Evolutionary conservation across 306 rosid genomes (phyloP).

Genomic region (Rubus parviflorus): DNA sequence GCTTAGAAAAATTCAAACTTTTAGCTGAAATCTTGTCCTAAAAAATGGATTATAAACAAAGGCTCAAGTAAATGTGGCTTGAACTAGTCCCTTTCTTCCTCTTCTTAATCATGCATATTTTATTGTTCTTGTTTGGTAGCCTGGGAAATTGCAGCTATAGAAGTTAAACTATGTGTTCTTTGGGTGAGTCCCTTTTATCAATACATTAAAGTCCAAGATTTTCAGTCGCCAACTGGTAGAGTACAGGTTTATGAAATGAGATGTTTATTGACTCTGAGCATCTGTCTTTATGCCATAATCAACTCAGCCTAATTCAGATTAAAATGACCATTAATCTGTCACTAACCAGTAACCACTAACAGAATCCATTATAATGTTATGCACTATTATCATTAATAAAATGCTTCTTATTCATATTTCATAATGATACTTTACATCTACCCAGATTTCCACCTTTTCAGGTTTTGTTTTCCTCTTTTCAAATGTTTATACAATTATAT

Average conservation of each 20-base stretch:
- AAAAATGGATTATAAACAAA: neutral
- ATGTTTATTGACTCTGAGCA: slow-evolving; percentile 6
- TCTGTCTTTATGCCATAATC: slow-evolving; percentile 17
- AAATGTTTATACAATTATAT: slow-evolving; percentile 24
- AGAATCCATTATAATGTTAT: slow-evolving; percentile 7
- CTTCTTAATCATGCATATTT: slow-evolving; percentile 3
- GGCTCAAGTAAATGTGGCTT: neutral
- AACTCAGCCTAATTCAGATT: slow-evolving; percentile 3
- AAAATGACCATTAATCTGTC: slow-evolving; percentile 16
- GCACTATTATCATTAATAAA: slow-evolving; percentile 18
- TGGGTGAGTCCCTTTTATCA: neutral
- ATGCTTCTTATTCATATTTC: slow-evolving; percentile 22
- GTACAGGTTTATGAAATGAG: neutral
- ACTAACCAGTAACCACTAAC: slow-evolving; percentile 18
- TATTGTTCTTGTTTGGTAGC: slow-evolving; percentile 15
- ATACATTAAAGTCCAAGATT: slow-evolving; percentile 7
- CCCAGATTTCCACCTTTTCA: slow-evolving; percentile 29
- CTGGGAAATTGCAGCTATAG: slow-evolving; percentile 17
- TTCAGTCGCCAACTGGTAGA: neutral
- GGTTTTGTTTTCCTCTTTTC: slow-evolving; percentile 26
- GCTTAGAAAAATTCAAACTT: neutral
- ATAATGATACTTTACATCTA: slow-evolving; percentile 29
- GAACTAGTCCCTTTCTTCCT: neutral
- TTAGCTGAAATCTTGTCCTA: neutral
- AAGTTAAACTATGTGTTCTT: neutral